These are phyloP conservation scores for Pestalotiopsis sp. DNA, from an alignment of 2,329 filamentous ascomycete species.

Conservation along the genomic window DNA sequence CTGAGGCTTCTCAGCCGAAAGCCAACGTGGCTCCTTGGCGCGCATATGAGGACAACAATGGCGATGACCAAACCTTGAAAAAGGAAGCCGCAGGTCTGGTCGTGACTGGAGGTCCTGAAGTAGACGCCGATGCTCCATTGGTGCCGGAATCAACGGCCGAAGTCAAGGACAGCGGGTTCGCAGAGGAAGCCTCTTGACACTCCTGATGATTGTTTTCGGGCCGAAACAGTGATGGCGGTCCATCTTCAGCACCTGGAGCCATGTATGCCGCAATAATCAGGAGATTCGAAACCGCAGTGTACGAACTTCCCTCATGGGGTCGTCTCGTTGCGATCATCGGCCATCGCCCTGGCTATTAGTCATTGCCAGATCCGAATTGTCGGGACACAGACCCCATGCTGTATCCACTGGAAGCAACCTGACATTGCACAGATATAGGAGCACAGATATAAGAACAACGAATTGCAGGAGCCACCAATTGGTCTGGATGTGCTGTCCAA, in stretches of 20 bases:
- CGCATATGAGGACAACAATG: conserved; percentile 42
- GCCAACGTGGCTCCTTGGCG: conserved; percentile 72
- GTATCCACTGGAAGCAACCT: not conserved
- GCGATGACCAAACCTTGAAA: conserved; percentile 40
- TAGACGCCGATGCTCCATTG: conserved; percentile 51
- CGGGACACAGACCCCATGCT: not conserved
- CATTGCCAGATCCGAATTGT: not conserved
- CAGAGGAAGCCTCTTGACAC: conserved; percentile 37
- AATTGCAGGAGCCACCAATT: not conserved
- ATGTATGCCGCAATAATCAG: not conserved
- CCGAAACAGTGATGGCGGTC: not conserved
- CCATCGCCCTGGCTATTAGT: not conserved
- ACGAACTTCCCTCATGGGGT: no score
- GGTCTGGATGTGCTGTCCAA: not conserved
- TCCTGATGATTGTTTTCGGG: not conserved
- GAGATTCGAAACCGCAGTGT: not conserved
- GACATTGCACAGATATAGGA: not conserved
- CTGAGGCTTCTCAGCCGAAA: conserved; percentile 64
- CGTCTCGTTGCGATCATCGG: not conserved
- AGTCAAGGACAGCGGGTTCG: conserved; percentile 60
- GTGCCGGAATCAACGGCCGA: conserved; percentile 52
- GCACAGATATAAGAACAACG: not conserved
- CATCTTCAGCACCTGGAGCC: not conserved
- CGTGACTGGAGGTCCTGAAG: conserved; percentile 29
- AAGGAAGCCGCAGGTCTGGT: conserved; percentile 46